Base-by-base conservation (phyloP, 1,139 yeast genomes). In the Lodderomyces beijingensis region DNA sequence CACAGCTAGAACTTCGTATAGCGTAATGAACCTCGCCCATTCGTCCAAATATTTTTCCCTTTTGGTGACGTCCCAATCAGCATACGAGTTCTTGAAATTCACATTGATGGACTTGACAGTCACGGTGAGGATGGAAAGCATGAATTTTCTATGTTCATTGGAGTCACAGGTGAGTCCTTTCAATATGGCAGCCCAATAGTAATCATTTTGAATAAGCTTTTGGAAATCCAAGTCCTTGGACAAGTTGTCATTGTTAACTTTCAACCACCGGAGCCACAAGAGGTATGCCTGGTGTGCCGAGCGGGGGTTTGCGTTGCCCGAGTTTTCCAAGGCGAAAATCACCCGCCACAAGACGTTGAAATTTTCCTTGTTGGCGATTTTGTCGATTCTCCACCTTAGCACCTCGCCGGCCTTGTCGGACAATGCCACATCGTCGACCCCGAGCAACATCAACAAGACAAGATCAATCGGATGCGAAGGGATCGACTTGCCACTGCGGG, bases 1-100 rank as follows among this genome's bases (percentile, higher is more conserved):
- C 30, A 88, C 71, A 2, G 88, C 93, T 25, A 86, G 60, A 31
- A 88, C 82, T 49, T 88, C 95, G 44, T 77, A 82, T 10, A 88
- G 59, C 0, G 95, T 84, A 21, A 77, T 66, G 47, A 66, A 88
- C 39, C 86, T 67, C 30, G 74, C 70, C 96, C 96, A 88, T 29
- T 77, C 75, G 11, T 62, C 62, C 23, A 74, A 47, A 32, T 69
- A 64, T 3, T 47, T 45, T 0, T 50, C 49, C 3, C 46, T 47
- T 1, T 61, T 42, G 0, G 46, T 16, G 0, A 46, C 36, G n/a
- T 64, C 55, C 81, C 88, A 81, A 1, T 44, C 34, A 42, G 84
- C 69, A 13, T 65, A 55, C 0, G 56, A 49, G 22, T 66, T 70
- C 3, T 59, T 36, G 21, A 84, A 48, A 12, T 70, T 56, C 0